phyloP scores from a whole-genome alignment of 257 asterid genomes.

The Thymus quinquecostatus region DNA sequence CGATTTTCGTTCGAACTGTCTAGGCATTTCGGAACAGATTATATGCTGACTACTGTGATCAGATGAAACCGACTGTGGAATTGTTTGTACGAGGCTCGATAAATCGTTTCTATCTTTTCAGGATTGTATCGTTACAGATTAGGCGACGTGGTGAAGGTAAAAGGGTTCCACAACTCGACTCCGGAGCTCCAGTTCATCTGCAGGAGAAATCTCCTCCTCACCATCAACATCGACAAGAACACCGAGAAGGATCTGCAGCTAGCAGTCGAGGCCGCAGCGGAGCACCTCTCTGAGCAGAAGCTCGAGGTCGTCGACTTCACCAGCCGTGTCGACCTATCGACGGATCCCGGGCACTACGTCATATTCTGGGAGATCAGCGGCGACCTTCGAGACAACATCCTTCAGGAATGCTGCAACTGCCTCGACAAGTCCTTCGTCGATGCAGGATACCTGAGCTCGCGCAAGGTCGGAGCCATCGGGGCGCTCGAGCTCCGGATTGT shows the following conservation, averaged over 20 bases:
- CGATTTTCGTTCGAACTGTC: too few species aligned
- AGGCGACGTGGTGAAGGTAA: conserved; percentile 87
- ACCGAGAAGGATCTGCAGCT: conserved; percentile 89
- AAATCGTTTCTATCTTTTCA: conserved; percentile 32
- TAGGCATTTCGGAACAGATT: too few species aligned
- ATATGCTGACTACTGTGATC: too few species aligned
- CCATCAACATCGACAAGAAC: conserved; percentile 90
- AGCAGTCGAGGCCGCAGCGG: conserved; percentile 77
- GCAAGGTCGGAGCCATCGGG: conserved; percentile 66
- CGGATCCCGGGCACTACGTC: conserved; percentile 78
- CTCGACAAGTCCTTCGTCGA: conserved; percentile 73
- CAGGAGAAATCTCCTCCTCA: conserved; percentile 81
- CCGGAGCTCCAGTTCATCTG: conserved; percentile 89
- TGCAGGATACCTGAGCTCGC: conserved; percentile 79
- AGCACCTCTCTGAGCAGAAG: conserved; percentile 55
- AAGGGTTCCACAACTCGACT: conserved; percentile 82
- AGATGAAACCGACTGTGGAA: too few species aligned
- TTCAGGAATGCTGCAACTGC: conserved; percentile 85
- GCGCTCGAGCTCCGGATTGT: conserved; percentile 74
- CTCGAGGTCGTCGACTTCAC: conserved; percentile 89
- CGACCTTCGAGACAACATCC: conserved; percentile 52
- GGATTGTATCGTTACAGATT: conserved; percentile 88
- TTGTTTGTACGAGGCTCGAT: not conserved
- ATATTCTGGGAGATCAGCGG: conserved; percentile 83
- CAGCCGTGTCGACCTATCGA: conserved; percentile 58